Conservation (phyloP, 129 eudicot species). For the Helianthus tuberosus region DNA sequence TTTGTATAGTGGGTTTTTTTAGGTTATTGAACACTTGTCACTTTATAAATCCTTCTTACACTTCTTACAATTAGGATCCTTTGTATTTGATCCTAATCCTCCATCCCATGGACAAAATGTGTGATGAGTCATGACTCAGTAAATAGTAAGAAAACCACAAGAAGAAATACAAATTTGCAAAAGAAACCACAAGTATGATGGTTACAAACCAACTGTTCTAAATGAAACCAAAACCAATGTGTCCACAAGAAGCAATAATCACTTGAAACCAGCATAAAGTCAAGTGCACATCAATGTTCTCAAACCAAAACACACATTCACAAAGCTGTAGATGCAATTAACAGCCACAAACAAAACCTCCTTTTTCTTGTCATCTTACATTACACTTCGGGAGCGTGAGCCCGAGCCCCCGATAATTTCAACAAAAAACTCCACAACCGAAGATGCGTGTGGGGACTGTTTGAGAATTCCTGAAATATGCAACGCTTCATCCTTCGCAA, state of each 20-base stretch:
- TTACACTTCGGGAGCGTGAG: conserved; percentile 24
- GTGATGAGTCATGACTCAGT: too few relatives aligned
- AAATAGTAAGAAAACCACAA: too few relatives aligned
- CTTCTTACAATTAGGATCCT: too few relatives aligned
- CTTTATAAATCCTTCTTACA: too few relatives aligned
- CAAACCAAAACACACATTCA: conserved; percentile 18
- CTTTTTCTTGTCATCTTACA: not conserved
- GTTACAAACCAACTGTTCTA: not conserved
- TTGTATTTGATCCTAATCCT: too few relatives aligned
- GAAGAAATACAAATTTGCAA: not conserved
- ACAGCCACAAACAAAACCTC: conserved; percentile 4
- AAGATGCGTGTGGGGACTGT: conserved; percentile 15
- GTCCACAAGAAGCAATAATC: not conserved
- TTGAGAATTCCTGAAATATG: not conserved
- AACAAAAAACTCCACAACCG: conserved; percentile 1
- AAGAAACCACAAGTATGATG: conserved; percentile 5
- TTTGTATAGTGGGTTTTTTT: too few relatives aligned
- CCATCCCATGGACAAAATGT: too few relatives aligned
- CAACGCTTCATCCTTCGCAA: conserved; percentile 23
- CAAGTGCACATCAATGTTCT: conserved; percentile 1
- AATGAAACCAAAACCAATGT: not conserved
- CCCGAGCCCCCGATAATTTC: conserved; percentile 35
- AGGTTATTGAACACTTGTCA: too few relatives aligned
- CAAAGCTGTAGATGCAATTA: not conserved
- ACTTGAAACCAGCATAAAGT: not conserved